Evolutionary conservation across 2,329 filamentous ascomycete genomes (phyloP).

Genomic region (Scopulariopsis brevicaulis): DNA sequence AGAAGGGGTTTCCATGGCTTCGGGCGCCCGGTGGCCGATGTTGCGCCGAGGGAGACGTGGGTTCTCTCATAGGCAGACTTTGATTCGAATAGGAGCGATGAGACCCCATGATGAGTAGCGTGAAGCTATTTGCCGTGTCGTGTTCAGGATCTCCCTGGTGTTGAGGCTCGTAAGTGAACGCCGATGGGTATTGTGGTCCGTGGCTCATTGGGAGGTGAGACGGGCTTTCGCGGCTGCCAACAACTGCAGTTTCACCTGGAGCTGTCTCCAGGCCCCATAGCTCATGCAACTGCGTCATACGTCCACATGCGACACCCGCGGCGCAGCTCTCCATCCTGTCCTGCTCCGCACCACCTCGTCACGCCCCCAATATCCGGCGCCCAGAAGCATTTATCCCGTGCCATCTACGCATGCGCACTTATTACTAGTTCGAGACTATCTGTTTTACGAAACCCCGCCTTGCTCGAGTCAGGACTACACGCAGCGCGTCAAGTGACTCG

Average conservation of each 20-base stretch:
- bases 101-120: background rate
- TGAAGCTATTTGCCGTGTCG: background rate
- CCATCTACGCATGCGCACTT: background rate
- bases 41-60: background rate
- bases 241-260: background rate
- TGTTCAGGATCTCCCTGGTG: background rate
- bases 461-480: background rate
- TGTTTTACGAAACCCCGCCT: background rate
- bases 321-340: background rate
- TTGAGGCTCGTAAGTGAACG: background rate
- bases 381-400: background rate
- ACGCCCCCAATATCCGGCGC: background rate
- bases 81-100: background rate
- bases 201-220: background rate
- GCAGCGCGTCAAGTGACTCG: background rate
- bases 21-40: background rate
- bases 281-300: background rate
- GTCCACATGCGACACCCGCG: background rate
- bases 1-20: slow-evolving; percentile 47
- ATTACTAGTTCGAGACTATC: background rate
- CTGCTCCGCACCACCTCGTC: background rate
- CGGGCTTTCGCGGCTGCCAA: background rate
- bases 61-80: background rate
- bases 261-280: background rate
- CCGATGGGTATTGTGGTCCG: background rate